phyloP scores from a whole-genome alignment of 1,284 basidiomycete species.

The Naganishia albida region DNA sequence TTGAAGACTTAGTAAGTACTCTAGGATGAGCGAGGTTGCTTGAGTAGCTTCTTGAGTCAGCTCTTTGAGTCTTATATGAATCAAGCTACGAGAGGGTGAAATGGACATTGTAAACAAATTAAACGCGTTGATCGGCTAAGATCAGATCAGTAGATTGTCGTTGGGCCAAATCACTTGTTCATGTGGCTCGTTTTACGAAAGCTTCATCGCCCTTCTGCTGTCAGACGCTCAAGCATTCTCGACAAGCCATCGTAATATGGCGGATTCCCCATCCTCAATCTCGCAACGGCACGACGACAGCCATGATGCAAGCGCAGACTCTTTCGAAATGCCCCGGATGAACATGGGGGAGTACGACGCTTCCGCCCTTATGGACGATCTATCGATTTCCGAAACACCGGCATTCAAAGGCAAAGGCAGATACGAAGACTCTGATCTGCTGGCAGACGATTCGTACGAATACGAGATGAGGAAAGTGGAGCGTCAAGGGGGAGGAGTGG shows the following conservation, averaged over 20 bases:
- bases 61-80: no score
- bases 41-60: no score
- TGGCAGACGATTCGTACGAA: constrained; percentile 16
- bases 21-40: no score
- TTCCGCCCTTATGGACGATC: constrained; percentile 23
- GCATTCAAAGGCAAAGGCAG: background rate
- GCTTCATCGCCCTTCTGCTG: background rate
- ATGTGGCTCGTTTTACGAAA: background rate
- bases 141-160: background rate
- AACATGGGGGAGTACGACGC: constrained; percentile 26
- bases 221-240: background rate
- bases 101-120: constrained; percentile 10
- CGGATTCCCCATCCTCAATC: background rate
- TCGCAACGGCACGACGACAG: background rate
- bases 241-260: background rate
- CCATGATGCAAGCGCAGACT: constrained; percentile 1
- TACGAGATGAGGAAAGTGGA: constrained; percentile 4
- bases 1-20: no score
- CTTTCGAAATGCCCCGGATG: constrained; percentile 22
- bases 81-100: no score
- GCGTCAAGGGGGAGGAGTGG: background rate
- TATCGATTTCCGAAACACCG: constrained; percentile 5
- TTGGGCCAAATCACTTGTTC: constrained; percentile 2
- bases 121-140: constrained; percentile 1
- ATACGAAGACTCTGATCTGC: constrained; percentile 21